Evolutionary conservation across 805 yeast species (phyloP).

Genomic region (Ogataea pignaliae): DNA sequence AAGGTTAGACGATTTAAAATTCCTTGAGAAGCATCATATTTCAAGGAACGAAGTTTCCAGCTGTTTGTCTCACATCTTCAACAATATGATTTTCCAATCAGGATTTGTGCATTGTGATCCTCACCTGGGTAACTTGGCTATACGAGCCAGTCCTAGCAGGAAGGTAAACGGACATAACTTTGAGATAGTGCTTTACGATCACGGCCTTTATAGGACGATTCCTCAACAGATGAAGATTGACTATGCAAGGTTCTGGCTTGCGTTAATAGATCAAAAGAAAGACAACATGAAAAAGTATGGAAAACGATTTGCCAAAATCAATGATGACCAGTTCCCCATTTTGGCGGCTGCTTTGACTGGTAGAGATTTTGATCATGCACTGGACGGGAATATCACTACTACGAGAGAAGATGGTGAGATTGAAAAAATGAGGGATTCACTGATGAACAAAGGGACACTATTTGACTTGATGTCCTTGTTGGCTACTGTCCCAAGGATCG

Average conservation of each 20-base stretch:
- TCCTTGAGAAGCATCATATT: conserved; percentile 57
- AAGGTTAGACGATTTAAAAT: conserved; percentile 72
- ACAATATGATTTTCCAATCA: conserved; percentile 93
- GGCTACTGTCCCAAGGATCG: conserved; percentile 78
- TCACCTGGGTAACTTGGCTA: conserved; percentile 94
- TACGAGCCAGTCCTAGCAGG: conserved; percentile 40
- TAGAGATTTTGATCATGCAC: conserved; percentile 74
- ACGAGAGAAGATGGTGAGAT: conserved; percentile 61
- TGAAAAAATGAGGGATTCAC: conserved; percentile 55
- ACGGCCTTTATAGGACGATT: conserved; percentile 86
- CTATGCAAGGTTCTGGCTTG: conserved; percentile 91
- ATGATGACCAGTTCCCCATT: conserved; percentile 72
- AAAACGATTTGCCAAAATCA: conserved; percentile 69
- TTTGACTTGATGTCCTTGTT: conserved; percentile 75
- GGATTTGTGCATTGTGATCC: conserved; percentile 96
- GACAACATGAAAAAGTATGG: conserved; percentile 71
- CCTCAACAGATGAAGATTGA: conserved; percentile 71
- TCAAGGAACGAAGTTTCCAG: conserved; percentile 74
- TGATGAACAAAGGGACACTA: conserved; percentile 60
- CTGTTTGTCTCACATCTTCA: conserved; percentile 86
- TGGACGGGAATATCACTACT: conserved; percentile 55
- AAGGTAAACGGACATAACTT: conserved; percentile 57
- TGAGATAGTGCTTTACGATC: conserved; percentile 90
- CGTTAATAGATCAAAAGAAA: conserved; percentile 68
- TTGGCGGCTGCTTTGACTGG: conserved; percentile 96